phyloP scores from a whole-genome alignment of 306 rosid species.

The Cicer bijugum region DNA sequence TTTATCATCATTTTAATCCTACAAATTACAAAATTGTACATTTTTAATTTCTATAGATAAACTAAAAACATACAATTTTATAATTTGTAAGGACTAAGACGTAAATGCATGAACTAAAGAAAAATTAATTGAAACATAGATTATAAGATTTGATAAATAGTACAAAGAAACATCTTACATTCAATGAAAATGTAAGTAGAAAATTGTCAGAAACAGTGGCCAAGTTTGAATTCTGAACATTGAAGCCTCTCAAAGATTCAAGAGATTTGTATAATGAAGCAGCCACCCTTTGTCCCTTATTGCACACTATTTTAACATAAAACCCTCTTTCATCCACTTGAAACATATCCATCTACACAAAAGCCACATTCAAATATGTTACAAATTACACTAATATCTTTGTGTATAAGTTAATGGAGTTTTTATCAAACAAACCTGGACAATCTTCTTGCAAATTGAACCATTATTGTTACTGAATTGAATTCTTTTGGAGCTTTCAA shows the following conservation, averaged over 20 bases:
- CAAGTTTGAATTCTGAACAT: conserved; percentile 64
- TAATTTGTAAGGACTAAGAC: not conserved
- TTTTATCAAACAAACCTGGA: conserved; percentile 50
- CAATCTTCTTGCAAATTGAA: conserved; percentile 51
- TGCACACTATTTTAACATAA: conserved; percentile 64
- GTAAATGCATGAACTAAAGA: not conserved
- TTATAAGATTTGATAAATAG: not conserved
- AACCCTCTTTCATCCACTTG: conserved; percentile 81
- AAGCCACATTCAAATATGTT: conserved; percentile 16
- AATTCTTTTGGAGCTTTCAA: conserved; percentile 40
- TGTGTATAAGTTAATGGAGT: not conserved
- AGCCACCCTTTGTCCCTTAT: conserved; percentile 65
- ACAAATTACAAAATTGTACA: not conserved
- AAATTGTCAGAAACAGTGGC: conserved; percentile 56
- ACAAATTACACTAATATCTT: not conserved
- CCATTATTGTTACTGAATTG: conserved; percentile 37
- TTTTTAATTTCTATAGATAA: not conserved
- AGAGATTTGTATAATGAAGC: conserved; percentile 67
- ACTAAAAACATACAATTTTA: not conserved
- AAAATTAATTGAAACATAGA: not conserved
- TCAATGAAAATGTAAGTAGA: conserved; percentile 58
- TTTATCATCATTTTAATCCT: not conserved
- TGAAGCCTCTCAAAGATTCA: conserved; percentile 66
- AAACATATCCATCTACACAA: conserved; percentile 66
- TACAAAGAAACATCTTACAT: conserved; percentile 44